These are phyloP conservation scores for Apiospora koreana DNA, from an alignment of 2,329 filamentous ascomycete species.

Conservation along the genomic window DNA sequence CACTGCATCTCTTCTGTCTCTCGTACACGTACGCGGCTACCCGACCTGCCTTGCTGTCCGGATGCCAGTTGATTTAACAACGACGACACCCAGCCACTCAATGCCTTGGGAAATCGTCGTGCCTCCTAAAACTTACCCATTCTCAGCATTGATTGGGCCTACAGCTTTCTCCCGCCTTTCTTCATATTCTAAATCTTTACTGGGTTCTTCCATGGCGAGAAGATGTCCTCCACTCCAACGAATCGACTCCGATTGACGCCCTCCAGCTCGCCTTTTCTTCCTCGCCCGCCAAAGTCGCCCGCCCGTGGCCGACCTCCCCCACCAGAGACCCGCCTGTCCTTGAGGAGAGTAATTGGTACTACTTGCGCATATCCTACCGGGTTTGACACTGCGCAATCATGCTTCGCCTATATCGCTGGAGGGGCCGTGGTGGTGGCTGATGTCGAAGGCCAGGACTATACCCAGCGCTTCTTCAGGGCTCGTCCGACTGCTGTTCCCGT, in stretches of 20 bases:
- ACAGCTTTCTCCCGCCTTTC: neutral
- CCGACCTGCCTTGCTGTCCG: neutral
- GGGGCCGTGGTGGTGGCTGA: conserved; percentile 90
- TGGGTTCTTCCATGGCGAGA: conserved; percentile 48
- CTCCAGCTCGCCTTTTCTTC: conserved; percentile 71
- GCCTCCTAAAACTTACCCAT: conserved; percentile 1
- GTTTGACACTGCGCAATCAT: conserved; percentile 77
- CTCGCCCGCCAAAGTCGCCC: conserved; percentile 65
- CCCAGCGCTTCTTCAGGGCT: conserved; percentile 89
- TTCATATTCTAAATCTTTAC: conserved; percentile 7
- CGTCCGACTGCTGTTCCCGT: conserved; percentile 73
- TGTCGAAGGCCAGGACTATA: conserved; percentile 66
- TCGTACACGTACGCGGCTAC: neutral
- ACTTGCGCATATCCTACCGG: conserved; percentile 83
- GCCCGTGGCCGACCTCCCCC: conserved; percentile 48
- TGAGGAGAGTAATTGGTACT: conserved; percentile 87
- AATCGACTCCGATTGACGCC: conserved; percentile 71
- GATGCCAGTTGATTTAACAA: conserved; percentile 5
- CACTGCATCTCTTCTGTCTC: neutral
- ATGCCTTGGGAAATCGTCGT: neutral
- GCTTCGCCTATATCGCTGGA: conserved; percentile 89
- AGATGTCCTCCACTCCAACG: conserved; percentile 61
- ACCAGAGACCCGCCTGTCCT: conserved; percentile 63
- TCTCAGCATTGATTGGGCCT: conserved; percentile 7
- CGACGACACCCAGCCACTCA: conserved; percentile 1